Conservation (phyloP, 2,329 filamentous ascomycete genomes). For the Hawksworthiomyces lignivorus region DNA sequence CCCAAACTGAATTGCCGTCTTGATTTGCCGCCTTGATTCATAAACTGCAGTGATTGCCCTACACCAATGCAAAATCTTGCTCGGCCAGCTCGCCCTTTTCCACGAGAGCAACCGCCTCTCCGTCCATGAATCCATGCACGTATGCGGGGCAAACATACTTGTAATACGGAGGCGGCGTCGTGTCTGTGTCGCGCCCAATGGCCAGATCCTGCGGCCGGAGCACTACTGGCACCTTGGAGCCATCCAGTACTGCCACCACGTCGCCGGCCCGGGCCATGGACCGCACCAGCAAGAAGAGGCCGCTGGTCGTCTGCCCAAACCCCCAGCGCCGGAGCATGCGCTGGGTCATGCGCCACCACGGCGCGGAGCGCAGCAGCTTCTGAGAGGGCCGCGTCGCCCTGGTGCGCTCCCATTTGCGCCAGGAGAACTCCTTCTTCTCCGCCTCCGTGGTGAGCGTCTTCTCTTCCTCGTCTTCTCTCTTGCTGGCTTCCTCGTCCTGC, state of each 20-base stretch:
- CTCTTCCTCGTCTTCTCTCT: too few relatives aligned
- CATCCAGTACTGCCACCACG: conserved; percentile 9
- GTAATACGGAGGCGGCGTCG: background rate
- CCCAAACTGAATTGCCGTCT: background rate
- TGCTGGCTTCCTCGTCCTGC: background rate
- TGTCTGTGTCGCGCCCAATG: background rate
- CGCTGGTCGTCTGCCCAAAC: background rate
- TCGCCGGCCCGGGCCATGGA: conserved; percentile 2
- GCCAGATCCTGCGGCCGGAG: conserved; percentile 1
- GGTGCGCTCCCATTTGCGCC: too few relatives aligned
- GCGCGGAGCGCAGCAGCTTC: background rate
- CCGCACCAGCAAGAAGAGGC: conserved; percentile 5
- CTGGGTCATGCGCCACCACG: background rate
- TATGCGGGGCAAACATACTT: conserved; percentile 11
- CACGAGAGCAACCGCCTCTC: conserved; percentile 10
- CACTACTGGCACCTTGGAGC: conserved; percentile 9
- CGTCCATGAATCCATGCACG: conserved; percentile 20
- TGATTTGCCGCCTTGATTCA: too few relatives aligned
- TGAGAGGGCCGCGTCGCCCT: background rate
- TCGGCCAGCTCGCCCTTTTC: background rate
- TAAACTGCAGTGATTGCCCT: too few relatives aligned
- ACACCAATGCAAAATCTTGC: conserved; percentile 1
- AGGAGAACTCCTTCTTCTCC: background rate
- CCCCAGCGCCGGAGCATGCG: conserved; percentile 7
- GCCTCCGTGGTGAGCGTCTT: background rate